Base-by-base conservation (phyloP, 2,329 filamentous ascomycete species). In the Ophiostoma sp. region DNA sequence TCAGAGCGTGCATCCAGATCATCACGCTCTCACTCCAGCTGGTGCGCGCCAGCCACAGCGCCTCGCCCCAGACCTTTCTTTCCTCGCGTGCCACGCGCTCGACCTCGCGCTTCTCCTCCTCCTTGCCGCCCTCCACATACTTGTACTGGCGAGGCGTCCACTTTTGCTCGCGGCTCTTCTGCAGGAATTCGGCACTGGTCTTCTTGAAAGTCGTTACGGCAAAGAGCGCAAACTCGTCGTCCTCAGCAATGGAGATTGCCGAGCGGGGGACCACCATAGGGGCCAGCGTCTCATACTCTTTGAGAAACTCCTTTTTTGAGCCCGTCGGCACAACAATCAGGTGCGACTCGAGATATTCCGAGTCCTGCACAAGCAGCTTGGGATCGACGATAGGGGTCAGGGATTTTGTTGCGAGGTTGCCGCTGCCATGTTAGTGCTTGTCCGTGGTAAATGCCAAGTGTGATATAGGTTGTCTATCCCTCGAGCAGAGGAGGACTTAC, bases 121-220 rank as follows among this genome's bases (percentile, higher is more conserved):
- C 94, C 76, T 88, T 90, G 15, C 93, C 93, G 33, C 94, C 94
- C 78, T 96, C 91, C 70, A 93, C 90, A 79, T 96, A 92, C 80
- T 94, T 95, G 83, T 94, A 97, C 76, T 97, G 94, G 72, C 95
- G 88, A 1, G 95, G 95, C 57, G 92, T 94, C 93, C 94, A 99
- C 78, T 95, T 93, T 76, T 92, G 89, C 79, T 98, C 95, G 74
- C 95, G 87, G 77, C 90, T 93, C 81, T 97, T 97, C 79, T 95
- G 91, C 71, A 96, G 83, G 76, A 99, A 98, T 76, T 98, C 95
- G 73, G 85, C 80, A 73, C 89, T 88, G 78, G 93, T 85, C 81
- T 97, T 98, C 83, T 96, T 97, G 82, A 99, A 99, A 0, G 91
- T 91, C 3, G 93, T 95, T 67, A 96, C 94, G 4, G 91, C 90